Percentiles rank a stretch among this genome's conserved stretches.
Evolutionary conservation across 2,329 filamentous ascomycete species (phyloP).

Genomic region (Talaromyces sp.): DNA sequence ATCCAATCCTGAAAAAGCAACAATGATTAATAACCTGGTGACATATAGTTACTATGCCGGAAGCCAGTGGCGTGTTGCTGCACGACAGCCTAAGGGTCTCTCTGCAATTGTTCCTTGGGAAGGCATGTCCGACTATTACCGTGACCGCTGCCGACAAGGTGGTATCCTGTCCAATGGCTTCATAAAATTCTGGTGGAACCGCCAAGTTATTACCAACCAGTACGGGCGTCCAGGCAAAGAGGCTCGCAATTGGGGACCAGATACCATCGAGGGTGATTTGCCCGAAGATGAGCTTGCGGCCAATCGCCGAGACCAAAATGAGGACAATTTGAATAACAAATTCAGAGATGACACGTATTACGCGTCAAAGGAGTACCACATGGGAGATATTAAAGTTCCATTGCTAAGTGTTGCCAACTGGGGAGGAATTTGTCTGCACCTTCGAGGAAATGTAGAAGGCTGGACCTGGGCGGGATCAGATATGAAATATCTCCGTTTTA

Average conservation of each 20-base stretch:
- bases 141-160: constrained; percentile 56
- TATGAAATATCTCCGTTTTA: constrained; percentile 64
- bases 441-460: constrained; percentile 64
- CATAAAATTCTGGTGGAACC: constrained; percentile 62
- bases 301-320: constrained; percentile 38
- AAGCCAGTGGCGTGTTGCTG: constrained; percentile 52
- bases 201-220: constrained; percentile 58
- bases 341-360: constrained; percentile 63
- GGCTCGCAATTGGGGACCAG: constrained; percentile 49
- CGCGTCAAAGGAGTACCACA: constrained; percentile 58
- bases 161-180: constrained; percentile 57
- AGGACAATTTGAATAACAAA: constrained; percentile 44
- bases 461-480: constrained; percentile 59
- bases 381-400: constrained; percentile 63
- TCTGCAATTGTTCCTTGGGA: constrained; percentile 52
- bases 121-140: constrained; percentile 52
- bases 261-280: constrained; percentile 38
- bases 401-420: constrained; percentile 64
- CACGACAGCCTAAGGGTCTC: constrained; percentile 47
- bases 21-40: not conserved
- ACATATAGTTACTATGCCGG: constrained; percentile 35
- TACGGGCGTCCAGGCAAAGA: constrained; percentile 54
- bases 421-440: constrained; percentile 64
- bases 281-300: constrained; percentile 27
- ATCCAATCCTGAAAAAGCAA: not conserved